Percentiles rank a stretch among this genome's conserved stretches.
These are phyloP conservation scores for Neurospora cerealis DNA, from an alignment of 495 filamentous ascomycete species.

Conservation along the genomic window DNA sequence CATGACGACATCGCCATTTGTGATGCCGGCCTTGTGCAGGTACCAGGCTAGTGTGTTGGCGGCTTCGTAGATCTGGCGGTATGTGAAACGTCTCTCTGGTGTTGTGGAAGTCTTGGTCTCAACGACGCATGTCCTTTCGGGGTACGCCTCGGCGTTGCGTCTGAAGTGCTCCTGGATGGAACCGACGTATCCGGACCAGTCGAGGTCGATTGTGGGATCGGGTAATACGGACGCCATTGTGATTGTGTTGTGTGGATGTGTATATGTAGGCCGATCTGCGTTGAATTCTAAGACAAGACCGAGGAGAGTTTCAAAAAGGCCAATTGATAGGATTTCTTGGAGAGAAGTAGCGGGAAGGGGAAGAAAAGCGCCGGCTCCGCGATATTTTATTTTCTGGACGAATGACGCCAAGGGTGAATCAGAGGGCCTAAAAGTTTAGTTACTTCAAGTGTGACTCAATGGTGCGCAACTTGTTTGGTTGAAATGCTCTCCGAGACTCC, in stretches of 20 bases:
- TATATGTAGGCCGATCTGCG: neutral
- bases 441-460: neutral
- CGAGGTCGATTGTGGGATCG: constrained; percentile 64
- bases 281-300: neutral
- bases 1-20: constrained; percentile 86
- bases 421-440: neutral
- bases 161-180: constrained; percentile 30
- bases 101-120: constrained; percentile 61
- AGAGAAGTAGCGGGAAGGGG: neutral
- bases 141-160: constrained; percentile 61
- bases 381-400: neutral
- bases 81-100: constrained; percentile 64
- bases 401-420: neutral
- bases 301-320: neutral
- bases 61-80: constrained; percentile 78
- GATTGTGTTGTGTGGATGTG: neutral
- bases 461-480: neutral
- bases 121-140: constrained; percentile 69
- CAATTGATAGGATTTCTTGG: neutral
- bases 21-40: constrained; percentile 60
- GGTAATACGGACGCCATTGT: constrained; percentile 34
- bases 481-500: neutral
- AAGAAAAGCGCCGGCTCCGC: neutral
- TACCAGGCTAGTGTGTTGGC: constrained; percentile 74
- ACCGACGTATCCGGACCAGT: constrained; percentile 76